A percentile compares a stretch with the other conserved stretches of the same genome.
Evolutionary conservation across 371 early-diverging fungal species (phyloP).

Genomic region (Dichotomocladium elegans): DNA sequence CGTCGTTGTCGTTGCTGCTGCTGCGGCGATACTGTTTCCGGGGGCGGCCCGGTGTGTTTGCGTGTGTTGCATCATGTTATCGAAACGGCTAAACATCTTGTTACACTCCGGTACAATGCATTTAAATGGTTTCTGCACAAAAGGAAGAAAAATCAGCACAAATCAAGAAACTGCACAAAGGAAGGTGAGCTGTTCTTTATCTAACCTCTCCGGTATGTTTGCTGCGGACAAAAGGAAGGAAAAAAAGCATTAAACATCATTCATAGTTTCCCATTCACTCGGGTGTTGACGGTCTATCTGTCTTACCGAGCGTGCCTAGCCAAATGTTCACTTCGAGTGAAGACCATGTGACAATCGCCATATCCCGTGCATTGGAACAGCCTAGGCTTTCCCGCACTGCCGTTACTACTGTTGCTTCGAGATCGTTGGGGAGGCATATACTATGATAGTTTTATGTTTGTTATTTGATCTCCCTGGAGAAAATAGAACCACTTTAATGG

Average conservation of each 20-base stretch:
- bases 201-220: slow-evolving; percentile 63
- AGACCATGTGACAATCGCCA: slow-evolving; percentile 59
- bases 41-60: slow-evolving; percentile 58
- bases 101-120: slow-evolving; percentile 51
- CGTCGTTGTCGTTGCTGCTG: too few relatives aligned
- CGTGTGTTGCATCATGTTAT: slow-evolving; percentile 66
- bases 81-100: slow-evolving; percentile 55
- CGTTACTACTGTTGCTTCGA: too few relatives aligned
- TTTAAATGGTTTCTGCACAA: slow-evolving; percentile 54
- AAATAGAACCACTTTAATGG: background rate
- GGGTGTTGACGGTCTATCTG: slow-evolving; percentile 4
- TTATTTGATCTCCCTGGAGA: background rate
- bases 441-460: too few relatives aligned
- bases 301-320: slow-evolving; percentile 56
- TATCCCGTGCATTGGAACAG: slow-evolving; percentile 58
- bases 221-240: slow-evolving; percentile 17
- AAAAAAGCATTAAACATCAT: background rate
- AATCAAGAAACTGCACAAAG: too few relatives aligned
- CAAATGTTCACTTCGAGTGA: slow-evolving; percentile 58
- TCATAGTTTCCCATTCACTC: too few relatives aligned
- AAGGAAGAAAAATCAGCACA: too few relatives aligned
- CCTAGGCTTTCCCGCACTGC: slow-evolving; percentile 24
- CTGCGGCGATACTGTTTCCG: too few relatives aligned
- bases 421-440: too few relatives aligned
- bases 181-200: too few relatives aligned